Evolutionary conservation across 1,284 basidiomycete genomes (phyloP).

Genomic region (Kalmanozyma brasiliensis): DNA sequence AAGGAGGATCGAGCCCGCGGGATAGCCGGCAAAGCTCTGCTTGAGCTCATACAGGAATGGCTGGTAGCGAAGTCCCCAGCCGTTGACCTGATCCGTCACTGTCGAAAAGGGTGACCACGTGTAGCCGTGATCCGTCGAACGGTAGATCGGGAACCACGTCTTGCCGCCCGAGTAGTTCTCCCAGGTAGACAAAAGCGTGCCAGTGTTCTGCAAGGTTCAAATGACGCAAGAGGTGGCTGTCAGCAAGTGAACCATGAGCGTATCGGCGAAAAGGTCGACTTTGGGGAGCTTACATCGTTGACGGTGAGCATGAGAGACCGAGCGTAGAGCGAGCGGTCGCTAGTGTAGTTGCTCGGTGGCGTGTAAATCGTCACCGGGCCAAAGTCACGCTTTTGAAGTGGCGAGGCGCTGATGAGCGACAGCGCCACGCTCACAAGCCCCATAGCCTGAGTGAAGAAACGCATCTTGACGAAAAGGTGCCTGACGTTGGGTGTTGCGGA

Average conservation of each 20-base stretch:
- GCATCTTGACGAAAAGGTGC: conserved; percentile 12
- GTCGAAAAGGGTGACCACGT: conserved; percentile 30
- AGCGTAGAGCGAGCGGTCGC: conserved; percentile 33
- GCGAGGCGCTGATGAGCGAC: conserved; percentile 12
- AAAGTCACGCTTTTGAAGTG: conserved; percentile 32
- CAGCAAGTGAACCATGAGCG: not conserved
- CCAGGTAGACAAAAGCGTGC: conserved; percentile 33
- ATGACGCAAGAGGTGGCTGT: not conserved
- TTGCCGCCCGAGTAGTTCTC: conserved; percentile 33
- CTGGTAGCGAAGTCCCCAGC: conserved; percentile 68
- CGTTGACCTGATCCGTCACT: conserved; percentile 47
- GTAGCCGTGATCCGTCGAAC: conserved; percentile 37
- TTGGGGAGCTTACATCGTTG: conserved; percentile 31
- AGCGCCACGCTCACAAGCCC: conserved; percentile 14
- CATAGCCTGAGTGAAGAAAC: conserved; percentile 8
- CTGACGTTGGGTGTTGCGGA: not conserved
- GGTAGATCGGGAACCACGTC: conserved; percentile 46
- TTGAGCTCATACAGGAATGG: conserved; percentile 65
- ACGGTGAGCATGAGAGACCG: conserved; percentile 36
- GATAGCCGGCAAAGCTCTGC: conserved; percentile 55
- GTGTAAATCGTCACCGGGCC: conserved; percentile 38
- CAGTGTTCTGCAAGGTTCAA: conserved; percentile 19
- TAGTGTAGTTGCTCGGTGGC: conserved; percentile 31
- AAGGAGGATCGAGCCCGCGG: conserved; percentile 66
- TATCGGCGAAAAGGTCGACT: too few species aligned